A percentile compares a stretch with the other conserved stretches of the same genome.
Evolutionary conservation across 148 eudicot genomes (phyloP).

Genomic region (Suaeda aralocaspica): DNA sequence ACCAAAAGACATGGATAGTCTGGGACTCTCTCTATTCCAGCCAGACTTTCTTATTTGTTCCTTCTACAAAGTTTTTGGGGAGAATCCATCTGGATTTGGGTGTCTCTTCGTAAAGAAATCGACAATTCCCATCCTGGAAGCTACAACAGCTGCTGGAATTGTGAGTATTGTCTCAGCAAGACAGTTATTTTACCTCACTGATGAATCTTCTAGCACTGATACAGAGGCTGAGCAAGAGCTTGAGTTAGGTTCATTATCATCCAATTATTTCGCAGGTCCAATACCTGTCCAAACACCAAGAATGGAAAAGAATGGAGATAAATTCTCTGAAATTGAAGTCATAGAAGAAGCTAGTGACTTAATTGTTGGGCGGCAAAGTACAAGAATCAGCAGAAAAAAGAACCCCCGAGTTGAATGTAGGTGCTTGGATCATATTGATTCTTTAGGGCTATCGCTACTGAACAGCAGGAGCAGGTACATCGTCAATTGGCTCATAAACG

Average conservation of each 20-base stretch:
- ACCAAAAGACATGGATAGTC: slow-evolving; percentile 94
- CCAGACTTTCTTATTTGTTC: slow-evolving; percentile 89
- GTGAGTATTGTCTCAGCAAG: slow-evolving; percentile 49
- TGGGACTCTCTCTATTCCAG: slow-evolving; percentile 70
- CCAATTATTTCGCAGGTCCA: slow-evolving; percentile 29
- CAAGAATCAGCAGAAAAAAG: slow-evolving; percentile 14
- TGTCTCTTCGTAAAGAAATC: slow-evolving; percentile 90
- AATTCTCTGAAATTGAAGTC: slow-evolving; percentile 23
- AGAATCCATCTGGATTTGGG: slow-evolving; percentile 89
- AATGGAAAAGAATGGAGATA: slow-evolving; percentile 18
- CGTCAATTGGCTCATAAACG: slow-evolving; percentile 84
- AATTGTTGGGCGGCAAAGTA: background rate
- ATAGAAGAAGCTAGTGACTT: slow-evolving; percentile 3
- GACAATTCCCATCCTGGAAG: slow-evolving; percentile 44
- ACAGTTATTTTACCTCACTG: slow-evolving; percentile 32
- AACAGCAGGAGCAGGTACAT: slow-evolving; percentile 69
- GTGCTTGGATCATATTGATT: slow-evolving; percentile 78
- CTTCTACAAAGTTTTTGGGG: slow-evolving; percentile 90
- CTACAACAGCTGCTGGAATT: slow-evolving; percentile 51
- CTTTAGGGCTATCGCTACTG: slow-evolving; percentile 56
- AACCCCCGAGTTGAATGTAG: slow-evolving; percentile 34
- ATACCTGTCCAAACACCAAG: slow-evolving; percentile 12
- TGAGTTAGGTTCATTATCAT: slow-evolving; percentile 16
- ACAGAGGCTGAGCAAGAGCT: slow-evolving; percentile 36
- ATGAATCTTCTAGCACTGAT: slow-evolving; percentile 44